Conservation (phyloP, 805 yeast genomes). For the Candida hungchunana region DNA sequence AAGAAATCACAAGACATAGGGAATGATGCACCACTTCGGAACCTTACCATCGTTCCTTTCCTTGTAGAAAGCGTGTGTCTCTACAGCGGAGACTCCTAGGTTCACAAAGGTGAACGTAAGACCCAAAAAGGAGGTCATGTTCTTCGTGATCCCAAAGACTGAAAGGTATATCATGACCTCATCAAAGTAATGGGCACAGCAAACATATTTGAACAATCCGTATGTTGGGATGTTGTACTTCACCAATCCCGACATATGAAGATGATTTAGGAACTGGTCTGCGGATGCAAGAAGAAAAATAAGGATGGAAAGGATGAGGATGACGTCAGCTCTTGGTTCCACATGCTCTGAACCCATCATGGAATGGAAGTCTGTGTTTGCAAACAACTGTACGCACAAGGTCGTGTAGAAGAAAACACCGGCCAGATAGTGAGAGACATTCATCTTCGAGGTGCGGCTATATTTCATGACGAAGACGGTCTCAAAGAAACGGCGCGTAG, state of each 20-base stretch:
- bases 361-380: conserved; percentile 24
- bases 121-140: conserved; percentile 17
- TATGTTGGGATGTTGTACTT: conserved; percentile 46
- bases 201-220: conserved; percentile 44
- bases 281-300: conserved; percentile 30
- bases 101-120: conserved; percentile 37
- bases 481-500: conserved; percentile 52
- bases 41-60: conserved; percentile 18
- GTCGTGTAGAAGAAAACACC: conserved; percentile 58
- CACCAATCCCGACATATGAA: conserved; percentile 23
- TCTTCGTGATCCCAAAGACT: conserved; percentile 20
- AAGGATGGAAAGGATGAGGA: conserved; percentile 12
- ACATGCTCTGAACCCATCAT: background rate
- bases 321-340: conserved; percentile 6
- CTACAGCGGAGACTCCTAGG: conserved; percentile 51
- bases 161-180: conserved; percentile 54
- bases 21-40: conserved; percentile 34
- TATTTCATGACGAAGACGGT: conserved; percentile 46
- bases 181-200: conserved; percentile 69
- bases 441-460: conserved; percentile 48
- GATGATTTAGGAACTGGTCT: conserved; percentile 38
- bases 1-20: conserved; percentile 29
- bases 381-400: conserved; percentile 37
- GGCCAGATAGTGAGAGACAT: conserved; percentile 59
- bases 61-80: conserved; percentile 45